Conservation (phyloP, 306 rosid species). For the Lathyrus aphaca region DNA sequence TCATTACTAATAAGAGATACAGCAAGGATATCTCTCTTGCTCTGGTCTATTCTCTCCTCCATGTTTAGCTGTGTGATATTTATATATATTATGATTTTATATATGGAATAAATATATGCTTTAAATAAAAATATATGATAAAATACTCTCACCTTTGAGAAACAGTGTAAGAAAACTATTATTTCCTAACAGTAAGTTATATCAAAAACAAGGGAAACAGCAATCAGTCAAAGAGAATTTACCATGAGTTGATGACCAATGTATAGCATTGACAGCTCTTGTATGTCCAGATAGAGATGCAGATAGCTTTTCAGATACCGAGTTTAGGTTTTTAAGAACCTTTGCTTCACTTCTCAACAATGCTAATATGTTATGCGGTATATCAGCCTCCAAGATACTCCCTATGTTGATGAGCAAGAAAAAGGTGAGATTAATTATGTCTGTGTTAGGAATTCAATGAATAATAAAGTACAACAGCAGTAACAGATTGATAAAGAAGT, state of each 20-base stretch:
- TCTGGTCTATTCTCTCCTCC: not conserved
- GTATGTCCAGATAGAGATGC: constrained; percentile 56
- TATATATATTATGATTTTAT: constrained; percentile 24
- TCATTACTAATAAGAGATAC: constrained; percentile 47
- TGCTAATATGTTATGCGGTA: constrained; percentile 54
- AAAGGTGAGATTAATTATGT: constrained; percentile 21
- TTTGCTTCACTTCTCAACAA: constrained; percentile 60
- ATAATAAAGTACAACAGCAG: no score
- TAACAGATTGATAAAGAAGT: no score
- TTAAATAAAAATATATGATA: constrained; percentile 9
- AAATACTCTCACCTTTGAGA: constrained; percentile 16
- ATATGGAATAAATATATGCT: constrained; percentile 17
- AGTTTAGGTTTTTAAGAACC: constrained; percentile 38
- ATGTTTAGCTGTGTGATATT: not conserved
- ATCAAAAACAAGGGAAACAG: constrained; percentile 23
- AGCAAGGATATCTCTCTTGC: constrained; percentile 28
- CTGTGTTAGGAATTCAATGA: not conserved
- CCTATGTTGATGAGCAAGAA: constrained; percentile 52
- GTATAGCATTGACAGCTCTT: constrained; percentile 73
- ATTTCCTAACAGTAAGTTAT: not conserved
- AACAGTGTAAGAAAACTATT: constrained; percentile 13
- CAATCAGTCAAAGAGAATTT: constrained; percentile 35
- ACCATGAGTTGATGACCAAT: constrained; percentile 86
- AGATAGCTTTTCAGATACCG: constrained; percentile 53
- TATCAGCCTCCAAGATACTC: constrained; percentile 59